Base-by-base conservation (phyloP, 2,329 filamentous ascomycete species). In the Fusarium pseudocircinatum region DNA sequence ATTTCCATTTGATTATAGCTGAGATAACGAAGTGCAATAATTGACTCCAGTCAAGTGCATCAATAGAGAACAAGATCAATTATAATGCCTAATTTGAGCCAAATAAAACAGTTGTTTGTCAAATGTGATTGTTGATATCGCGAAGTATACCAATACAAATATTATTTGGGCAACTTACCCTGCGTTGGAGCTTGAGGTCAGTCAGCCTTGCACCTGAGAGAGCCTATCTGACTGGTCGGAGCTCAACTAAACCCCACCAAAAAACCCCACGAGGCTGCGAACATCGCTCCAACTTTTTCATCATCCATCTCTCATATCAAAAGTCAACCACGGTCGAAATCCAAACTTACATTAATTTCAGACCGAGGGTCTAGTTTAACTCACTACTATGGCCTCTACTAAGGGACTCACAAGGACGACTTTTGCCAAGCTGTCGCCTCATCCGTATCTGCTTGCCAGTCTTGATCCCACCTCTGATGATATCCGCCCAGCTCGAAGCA, bases 361-460 rank as follows among this genome's bases (percentile, higher is more conserved):
- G 26, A 11, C 12, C 43, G 24, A 36, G 20, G 40, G 8, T 11
- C 13, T 16, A 28, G 16, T 3, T 13, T 4, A 11, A 28, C 16
- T 6, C 6, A 11, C 14, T 26, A 49, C 43, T 16, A 81, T 82
- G 82, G 77, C 82, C 18, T 69, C 81, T 24, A 71, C 77, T 8
- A 71, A 78, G 44, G 85, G 85, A 60, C 82, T 89, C 62, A 84
- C 87, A 49, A 84, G 93, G 78, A 85, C 93, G 75, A 92, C 94
- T 77, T 97, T 97, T 83, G 94, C 95, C 66, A 95, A 95, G 79
- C 91, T 98, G 79, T 94, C 94, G 40, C 95, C 96, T 10, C 92
- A 94, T 75, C 93, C 94, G 14, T 98, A 94, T 84, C 91, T 98
- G 70, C 92, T 97, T 80, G 94, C 95, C 59, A 96, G 97, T 82